Base-by-base conservation (phyloP, 2,329 filamentous ascomycete species). In the Torrubiellomyces zombiae region DNA sequence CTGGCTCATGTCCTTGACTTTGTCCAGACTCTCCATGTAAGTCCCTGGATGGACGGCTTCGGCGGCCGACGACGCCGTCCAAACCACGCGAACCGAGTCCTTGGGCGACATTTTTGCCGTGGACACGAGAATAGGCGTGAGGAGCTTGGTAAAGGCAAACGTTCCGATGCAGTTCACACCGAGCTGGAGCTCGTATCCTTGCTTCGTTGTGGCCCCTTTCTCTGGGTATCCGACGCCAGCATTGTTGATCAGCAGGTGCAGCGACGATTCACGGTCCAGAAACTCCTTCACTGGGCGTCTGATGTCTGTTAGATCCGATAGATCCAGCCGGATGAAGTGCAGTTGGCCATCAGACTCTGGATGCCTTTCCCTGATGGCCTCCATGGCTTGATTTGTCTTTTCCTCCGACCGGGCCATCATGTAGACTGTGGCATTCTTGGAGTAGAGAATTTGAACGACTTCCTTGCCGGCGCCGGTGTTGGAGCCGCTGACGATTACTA, bases 361-460 rank as follows among this genome's bases (percentile, higher is more conserved):
- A 7, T 51, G 41, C 31, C 65, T 55, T 11, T 16, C n/a, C n/a
- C 13, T 6, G 16, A 27, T 27, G 9, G 40, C 29, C 4, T 39
- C 34, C 20, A 67, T 58, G 15, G 58, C 56, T 1, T 38, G 26
- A 4, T 44, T 40, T 16, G 48, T 55, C 31, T 57, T 57, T 7
- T 46, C 38, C 14, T 44, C 32, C 4, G 48, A 54, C 18, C 63
- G 56, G 2, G 53, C 54, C 4, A 59, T 58, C 18, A 67, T 40
- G 38, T 67, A 68, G 14, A 69, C 55, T 4, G 47, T 63, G 18
- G 47, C 62, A 28, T 62, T 56, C 14, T 51, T 53, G 4, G 44
- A 38, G 39, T 68, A 70, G 10, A 71, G 48, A 5, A 67, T 56
- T 16, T 50, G 51, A 24, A 45, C 46, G n/a, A 67, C 47, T 32